Evolutionary conservation across 83 land plant species (phyloP).

Genomic region (Larix sibirica): DNA sequence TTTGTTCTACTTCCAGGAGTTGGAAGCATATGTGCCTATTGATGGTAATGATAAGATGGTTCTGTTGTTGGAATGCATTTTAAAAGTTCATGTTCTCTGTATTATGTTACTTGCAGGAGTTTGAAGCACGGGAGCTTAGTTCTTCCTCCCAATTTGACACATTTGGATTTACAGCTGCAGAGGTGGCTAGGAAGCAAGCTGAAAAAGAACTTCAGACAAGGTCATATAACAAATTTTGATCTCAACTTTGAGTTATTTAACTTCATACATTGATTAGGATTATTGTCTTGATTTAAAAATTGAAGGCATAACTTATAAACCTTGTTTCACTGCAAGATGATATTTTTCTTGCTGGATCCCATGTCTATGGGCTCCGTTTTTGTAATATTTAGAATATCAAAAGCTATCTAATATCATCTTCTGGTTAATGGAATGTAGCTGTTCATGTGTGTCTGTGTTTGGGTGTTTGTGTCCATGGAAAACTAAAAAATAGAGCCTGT

Average conservation of each 20-base stretch:
- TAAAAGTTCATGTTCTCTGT: neutral
- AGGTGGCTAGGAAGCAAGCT: constrained; percentile 76
- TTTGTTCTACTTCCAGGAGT: no score
- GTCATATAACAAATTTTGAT: constrained; percentile 11
- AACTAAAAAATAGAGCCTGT: no score
- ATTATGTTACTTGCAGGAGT: constrained; percentile 43
- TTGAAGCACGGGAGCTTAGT: constrained; percentile 52
- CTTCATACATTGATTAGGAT: neutral
- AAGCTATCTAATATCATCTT: neutral
- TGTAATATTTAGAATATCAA: neutral
- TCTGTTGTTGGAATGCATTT: neutral
- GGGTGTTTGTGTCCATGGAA: no score
- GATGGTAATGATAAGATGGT: no score
- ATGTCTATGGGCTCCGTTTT: neutral
- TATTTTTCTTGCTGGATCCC: neutral
- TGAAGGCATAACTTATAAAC: neutral
- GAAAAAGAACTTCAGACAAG: constrained; percentile 68
- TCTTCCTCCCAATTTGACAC: constrained; percentile 82
- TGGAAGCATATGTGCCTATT: no score
- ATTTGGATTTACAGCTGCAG: constrained; percentile 93
- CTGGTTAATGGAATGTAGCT: neutral
- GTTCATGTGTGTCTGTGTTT: neutral
- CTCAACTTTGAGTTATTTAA: neutral
- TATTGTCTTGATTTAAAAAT: neutral
- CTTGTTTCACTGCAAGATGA: no score